A percentile compares a stretch with the other conserved stretches of the same genome.
phyloP scores from a whole-genome alignment of 495 filamentous ascomycete genomes.

The Mytilinidion resinicola region DNA sequence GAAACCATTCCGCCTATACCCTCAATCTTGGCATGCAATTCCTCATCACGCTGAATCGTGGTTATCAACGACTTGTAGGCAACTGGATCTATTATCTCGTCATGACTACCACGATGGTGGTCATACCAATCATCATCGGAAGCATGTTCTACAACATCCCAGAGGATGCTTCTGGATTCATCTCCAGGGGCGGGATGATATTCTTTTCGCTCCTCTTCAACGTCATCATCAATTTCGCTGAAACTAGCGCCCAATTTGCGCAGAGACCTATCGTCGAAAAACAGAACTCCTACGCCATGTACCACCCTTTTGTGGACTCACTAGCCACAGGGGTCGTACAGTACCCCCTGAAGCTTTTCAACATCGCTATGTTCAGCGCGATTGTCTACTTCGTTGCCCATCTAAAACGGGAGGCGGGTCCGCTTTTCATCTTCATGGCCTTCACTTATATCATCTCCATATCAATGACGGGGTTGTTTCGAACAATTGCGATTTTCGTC shows the following conservation, averaged over 20 bases:
- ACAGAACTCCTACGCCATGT: not conserved
- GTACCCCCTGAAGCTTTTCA: not conserved
- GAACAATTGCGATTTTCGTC: not conserved
- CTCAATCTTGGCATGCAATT: not conserved
- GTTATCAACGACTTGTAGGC: not conserved
- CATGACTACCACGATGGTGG: not conserved
- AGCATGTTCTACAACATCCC: not conserved
- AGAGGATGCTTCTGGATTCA: not conserved
- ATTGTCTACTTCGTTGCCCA: not conserved
- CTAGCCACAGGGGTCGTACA: not conserved
- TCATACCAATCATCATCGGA: not conserved
- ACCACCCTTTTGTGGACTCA: not conserved
- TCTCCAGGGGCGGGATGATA: not conserved
- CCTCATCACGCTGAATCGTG: not conserved
- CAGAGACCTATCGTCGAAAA: slow-evolving; percentile 1
- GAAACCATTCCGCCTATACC: not conserved
- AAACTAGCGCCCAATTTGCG: not conserved
- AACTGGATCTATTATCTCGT: not conserved
- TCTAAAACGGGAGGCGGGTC: not conserved
- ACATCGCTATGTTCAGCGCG: not conserved
- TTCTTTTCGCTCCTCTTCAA: not conserved
- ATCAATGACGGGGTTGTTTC: not conserved
- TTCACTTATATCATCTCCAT: not conserved
- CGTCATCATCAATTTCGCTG: not conserved
- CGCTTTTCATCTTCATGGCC: not conserved